Base-by-base conservation (phyloP, 2,329 filamentous ascomycete genomes). In the Davidsoniella neocaledoniae region DNA sequence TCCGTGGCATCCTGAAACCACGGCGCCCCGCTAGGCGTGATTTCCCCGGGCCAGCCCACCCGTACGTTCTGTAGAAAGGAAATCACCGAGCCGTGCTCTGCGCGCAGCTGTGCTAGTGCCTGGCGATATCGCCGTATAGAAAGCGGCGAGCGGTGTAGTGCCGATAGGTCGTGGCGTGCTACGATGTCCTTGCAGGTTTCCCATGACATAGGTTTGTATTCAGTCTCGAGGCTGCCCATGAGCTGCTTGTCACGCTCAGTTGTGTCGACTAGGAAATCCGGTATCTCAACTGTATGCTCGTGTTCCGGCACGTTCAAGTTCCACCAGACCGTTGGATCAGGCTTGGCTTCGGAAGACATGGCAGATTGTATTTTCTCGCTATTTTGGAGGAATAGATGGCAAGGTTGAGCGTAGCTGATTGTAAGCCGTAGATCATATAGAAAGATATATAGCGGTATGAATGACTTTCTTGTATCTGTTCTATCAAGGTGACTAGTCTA, bases 121-220 rank as follows among this genome's bases (percentile, higher is more conserved):
- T 76, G 71, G 5, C 83, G 72, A 61, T 95, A 96, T 41, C 75
- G 73, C n/a, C 85, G 72, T 52, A 95, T 70, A 48, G 91, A 76
- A 3, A 79, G 83, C 0, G 90, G 87, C 1, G 79, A 65, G 17
- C 90, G 77, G 58, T 83, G 80, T 63, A 96, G 93, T 10, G 68
- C 68, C 58, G 86, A 79, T 43, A 95, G 78, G 7, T 73, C 73
- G 65, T 93, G 88, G 43, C 68, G 56, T 7, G 57, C 58, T 52
- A 85, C 73, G 54, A 88, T 71, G 21, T 72, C 62, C 58, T 68
- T 70, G 48, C 90, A 83, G 55, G 81, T 68, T 4, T 72, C 66
- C 90, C 90, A 96, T 1, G 72, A 68, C 58, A 81, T 69, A 46
- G 71, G 62, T 46, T 61, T 63, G 64, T 83, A 91, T 9, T 76